These are phyloP conservation scores for Lachnellula subtilissima DNA, from an alignment of 2,329 filamentous ascomycete genomes.

Conservation along the genomic window DNA sequence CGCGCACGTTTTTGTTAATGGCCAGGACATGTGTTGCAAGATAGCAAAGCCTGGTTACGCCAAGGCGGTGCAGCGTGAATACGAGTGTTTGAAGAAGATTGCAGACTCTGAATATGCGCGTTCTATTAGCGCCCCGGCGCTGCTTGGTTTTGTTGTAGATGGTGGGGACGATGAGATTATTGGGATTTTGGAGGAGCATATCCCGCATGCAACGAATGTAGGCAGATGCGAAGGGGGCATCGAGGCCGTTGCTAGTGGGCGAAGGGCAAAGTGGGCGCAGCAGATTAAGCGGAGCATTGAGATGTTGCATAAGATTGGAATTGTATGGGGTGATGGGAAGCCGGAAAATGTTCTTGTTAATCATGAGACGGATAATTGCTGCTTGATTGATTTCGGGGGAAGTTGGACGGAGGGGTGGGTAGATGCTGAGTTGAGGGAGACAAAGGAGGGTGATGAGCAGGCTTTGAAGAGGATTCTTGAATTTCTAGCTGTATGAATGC, in stretches of 20 bases:
- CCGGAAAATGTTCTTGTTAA: constrained; percentile 21
- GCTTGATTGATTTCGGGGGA: constrained; percentile 24
- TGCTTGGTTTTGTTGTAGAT: constrained; percentile 12
- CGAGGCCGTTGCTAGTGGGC: constrained; percentile 5
- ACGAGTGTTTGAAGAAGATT: constrained; percentile 15
- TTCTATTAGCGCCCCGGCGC: constrained; percentile 12
- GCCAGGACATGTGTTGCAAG: constrained; percentile 17
- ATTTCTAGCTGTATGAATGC: no score
- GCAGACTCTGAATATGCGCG: constrained; percentile 7
- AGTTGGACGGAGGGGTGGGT: constrained; percentile 22
- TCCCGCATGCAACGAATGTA: constrained; percentile 7
- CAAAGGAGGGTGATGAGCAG: constrained; percentile 13
- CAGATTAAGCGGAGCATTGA: constrained; percentile 14
- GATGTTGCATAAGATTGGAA: constrained; percentile 15
- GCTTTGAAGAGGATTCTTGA: constrained; percentile 8
- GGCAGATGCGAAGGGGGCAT: no score
- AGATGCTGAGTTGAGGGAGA: constrained; percentile 13
- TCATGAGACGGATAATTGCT: constrained; percentile 13
- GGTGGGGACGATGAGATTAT: constrained; percentile 12
- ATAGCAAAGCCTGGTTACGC: constrained; percentile 1
- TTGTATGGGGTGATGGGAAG: constrained; percentile 25
- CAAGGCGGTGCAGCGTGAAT: constrained; percentile 19
- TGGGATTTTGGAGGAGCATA: constrained; percentile 19
- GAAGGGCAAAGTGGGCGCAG: constrained; percentile 15
- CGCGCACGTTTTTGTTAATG: constrained; percentile 7